Conservation (phyloP, 192 early-diverging fungal species). For the Backusella tuberculispora region DNA sequence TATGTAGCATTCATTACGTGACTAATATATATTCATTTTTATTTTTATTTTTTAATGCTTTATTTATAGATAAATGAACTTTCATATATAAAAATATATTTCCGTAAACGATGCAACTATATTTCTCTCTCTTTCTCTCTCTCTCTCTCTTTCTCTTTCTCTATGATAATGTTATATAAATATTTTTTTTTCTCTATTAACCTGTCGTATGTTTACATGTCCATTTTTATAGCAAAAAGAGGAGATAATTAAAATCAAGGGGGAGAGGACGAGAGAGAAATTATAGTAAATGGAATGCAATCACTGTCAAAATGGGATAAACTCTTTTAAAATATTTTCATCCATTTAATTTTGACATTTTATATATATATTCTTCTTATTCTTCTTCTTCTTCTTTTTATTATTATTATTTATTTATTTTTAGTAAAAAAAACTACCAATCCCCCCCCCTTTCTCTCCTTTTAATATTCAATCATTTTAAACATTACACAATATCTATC, state of each 20-base stretch:
- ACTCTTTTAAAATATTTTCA: constrained; percentile 1
- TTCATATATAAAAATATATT: too few relatives aligned
- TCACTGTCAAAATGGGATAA: constrained; percentile 17
- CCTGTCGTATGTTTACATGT: neutral
- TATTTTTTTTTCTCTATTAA: neutral
- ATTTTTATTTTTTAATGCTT: too few relatives aligned
- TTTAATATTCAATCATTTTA: neutral
- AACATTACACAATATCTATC: too few relatives aligned
- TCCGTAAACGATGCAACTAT: too few relatives aligned
- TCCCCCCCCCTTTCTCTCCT: neutral
- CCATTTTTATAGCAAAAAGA: constrained; percentile 5
- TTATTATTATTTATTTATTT: neutral
- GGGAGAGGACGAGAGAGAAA: constrained; percentile 2
- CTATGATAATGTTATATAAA: neutral
- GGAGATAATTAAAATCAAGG: constrained; percentile 18
- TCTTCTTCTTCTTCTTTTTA: neutral
- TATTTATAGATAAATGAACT: too few relatives aligned
- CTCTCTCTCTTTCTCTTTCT: too few relatives aligned
- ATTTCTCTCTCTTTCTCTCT: too few relatives aligned
- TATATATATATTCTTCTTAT: constrained; percentile 9
- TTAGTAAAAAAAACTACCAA: too few relatives aligned
- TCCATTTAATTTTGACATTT: neutral
- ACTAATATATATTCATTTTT: too few relatives aligned
- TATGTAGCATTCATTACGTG: too few relatives aligned
- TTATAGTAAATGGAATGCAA: constrained; percentile 22